Percentiles rank a stretch among this genome's conserved stretches.
Conservation (phyloP, 495 filamentous ascomycete species). For the Aspergillus sclerotioniger region DNA sequence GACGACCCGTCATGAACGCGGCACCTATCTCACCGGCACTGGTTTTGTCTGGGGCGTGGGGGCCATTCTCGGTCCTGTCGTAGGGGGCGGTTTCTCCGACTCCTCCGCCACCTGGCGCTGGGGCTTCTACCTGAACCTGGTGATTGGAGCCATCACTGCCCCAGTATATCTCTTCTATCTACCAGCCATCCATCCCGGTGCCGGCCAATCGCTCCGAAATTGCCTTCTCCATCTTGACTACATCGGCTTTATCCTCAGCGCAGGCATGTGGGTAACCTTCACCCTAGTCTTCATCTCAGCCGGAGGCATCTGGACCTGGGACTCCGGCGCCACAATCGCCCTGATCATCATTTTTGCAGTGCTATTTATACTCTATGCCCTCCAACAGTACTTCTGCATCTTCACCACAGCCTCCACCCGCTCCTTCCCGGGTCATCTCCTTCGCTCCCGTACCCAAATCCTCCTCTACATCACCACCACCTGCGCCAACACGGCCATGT, state of each 20-base stretch:
- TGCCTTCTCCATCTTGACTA: constrained; percentile 15
- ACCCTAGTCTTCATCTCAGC: constrained; percentile 18
- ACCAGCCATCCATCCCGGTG: constrained; percentile 25
- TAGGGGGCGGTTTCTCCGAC: constrained; percentile 53
- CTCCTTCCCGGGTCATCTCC: constrained; percentile 11
- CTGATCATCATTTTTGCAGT: constrained; percentile 48
- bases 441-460: constrained; percentile 6
- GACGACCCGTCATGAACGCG: constrained; percentile 38
- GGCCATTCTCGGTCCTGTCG: constrained; percentile 44
- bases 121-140: constrained; percentile 67
- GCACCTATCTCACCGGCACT: constrained; percentile 42
- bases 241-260: constrained; percentile 23
- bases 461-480: constrained; percentile 16
- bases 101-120: constrained; percentile 51
- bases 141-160: constrained; percentile 43
- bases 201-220: constrained; percentile 9
- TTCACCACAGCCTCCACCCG: constrained; percentile 9
- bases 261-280: constrained; percentile 14
- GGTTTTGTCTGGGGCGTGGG: constrained; percentile 43
- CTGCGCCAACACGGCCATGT: constrained; percentile 13
- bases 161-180: constrained; percentile 52
- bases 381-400: constrained; percentile 17
- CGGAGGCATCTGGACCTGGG: constrained; percentile 51
- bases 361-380: constrained; percentile 33
- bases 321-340: constrained; percentile 47